phyloP scores from a whole-genome alignment of 1,284 basidiomycete genomes.

The Rhodotorula sp. region DNA sequence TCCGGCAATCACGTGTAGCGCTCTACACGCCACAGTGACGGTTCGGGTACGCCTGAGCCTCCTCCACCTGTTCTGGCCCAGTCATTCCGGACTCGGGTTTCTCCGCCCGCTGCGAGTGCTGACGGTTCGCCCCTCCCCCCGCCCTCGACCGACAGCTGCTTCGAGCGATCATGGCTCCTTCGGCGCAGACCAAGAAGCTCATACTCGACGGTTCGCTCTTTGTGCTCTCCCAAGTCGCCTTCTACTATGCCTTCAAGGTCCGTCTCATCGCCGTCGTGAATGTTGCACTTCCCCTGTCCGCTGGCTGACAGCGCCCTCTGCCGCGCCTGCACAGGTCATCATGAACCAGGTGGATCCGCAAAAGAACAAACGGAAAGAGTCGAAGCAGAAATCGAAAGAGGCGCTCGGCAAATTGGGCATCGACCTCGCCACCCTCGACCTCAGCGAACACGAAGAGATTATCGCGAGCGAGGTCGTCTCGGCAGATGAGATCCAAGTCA shows the following conservation, averaged over 20 bases:
- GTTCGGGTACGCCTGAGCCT: no score
- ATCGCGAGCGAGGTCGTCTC: constrained; percentile 82
- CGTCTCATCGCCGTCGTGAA: neutral
- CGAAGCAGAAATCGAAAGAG: constrained; percentile 62
- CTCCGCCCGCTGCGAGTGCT: no score
- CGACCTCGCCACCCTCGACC: constrained; percentile 62
- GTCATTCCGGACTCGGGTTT: no score
- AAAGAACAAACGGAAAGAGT: constrained; percentile 62
- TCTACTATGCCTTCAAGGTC: constrained; percentile 52
- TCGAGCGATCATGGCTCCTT: constrained; percentile 14
- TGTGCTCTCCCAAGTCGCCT: constrained; percentile 47
- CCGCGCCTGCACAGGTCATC: constrained; percentile 41
- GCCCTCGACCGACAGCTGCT: neutral
- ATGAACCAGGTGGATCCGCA: constrained; percentile 50
- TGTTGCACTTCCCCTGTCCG: no score
- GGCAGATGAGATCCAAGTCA: constrained; percentile 74
- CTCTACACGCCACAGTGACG: no score
- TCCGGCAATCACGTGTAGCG: no score
- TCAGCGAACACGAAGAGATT: constrained; percentile 78
- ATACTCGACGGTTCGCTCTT: constrained; percentile 38
- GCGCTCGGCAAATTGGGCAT: constrained; percentile 67
- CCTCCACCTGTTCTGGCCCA: no score
- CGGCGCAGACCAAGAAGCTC: constrained; percentile 47
- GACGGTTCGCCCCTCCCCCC: no score
- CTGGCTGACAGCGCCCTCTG: no score